Evolutionary conservation across 495 filamentous ascomycete species (phyloP).

Genomic region (Neurospora sp.): DNA sequence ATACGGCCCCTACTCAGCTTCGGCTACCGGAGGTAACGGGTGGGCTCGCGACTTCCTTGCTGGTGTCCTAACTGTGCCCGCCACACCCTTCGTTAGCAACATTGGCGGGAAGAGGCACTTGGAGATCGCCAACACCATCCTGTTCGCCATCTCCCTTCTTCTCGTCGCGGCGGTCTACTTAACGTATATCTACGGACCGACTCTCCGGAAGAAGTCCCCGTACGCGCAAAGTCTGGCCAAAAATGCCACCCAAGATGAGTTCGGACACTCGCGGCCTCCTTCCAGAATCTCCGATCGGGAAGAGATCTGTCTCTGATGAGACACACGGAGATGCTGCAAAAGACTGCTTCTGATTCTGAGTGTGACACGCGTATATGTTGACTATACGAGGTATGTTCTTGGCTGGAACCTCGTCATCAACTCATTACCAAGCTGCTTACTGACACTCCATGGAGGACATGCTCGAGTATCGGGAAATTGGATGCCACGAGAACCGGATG

Average conservation of each 20-base stretch:
- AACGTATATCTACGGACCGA: conserved; percentile 68
- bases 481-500: neutral
- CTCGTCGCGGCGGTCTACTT: conserved; percentile 66
- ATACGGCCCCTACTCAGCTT: conserved; percentile 69
- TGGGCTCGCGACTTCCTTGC: conserved; percentile 72
- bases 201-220: conserved; percentile 54
- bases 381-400: neutral
- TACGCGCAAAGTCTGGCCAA: conserved; percentile 61
- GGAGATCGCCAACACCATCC: conserved; percentile 61
- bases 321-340: neutral
- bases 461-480: neutral
- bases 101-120: conserved; percentile 48
- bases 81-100: conserved; percentile 59
- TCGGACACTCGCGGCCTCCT: conserved; percentile 3
- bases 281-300: neutral
- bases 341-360: neutral
- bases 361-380: too few species aligned
- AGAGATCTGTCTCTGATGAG: neutral
- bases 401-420: neutral
- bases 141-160: conserved; percentile 55
- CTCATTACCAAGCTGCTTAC: neutral
- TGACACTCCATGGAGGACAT: neutral
- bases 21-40: conserved; percentile 65
- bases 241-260: conserved; percentile 3
- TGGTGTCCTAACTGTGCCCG: conserved; percentile 64